A percentile compares a stretch with the other conserved stretches of the same genome.
phyloP scores from a whole-genome alignment of 2,329 filamentous ascomycete species.

The Monosporascus sp. region DNA sequence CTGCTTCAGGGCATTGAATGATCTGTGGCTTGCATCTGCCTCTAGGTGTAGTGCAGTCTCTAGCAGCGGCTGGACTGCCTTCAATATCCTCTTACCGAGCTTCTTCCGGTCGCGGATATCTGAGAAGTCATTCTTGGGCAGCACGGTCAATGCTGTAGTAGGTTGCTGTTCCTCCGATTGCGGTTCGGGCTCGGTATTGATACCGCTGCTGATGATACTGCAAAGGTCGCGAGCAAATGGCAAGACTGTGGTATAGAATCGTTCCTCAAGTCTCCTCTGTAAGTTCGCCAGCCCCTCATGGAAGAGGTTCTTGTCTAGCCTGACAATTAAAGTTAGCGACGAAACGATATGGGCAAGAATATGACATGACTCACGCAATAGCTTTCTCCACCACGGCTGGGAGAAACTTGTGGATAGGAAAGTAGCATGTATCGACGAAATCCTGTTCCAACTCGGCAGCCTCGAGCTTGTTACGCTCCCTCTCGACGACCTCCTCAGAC shows the following conservation, averaged over 20 bases:
- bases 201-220: slow-evolving; percentile 46
- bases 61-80: slow-evolving; percentile 70
- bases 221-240: slow-evolving; percentile 54
- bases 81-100: slow-evolving; percentile 85
- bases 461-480: slow-evolving; percentile 73
- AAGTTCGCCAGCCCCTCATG: slow-evolving; percentile 44
- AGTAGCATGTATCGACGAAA: slow-evolving; percentile 86
- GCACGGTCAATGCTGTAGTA: slow-evolving; percentile 22
- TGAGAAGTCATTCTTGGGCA: slow-evolving; percentile 49
- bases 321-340: slow-evolving; percentile 27
- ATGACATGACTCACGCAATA: slow-evolving; percentile 59
- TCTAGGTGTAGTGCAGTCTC: slow-evolving; percentile 75
- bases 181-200: slow-evolving; percentile 37
- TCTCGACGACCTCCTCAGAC: slow-evolving; percentile 64
- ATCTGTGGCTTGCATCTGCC: slow-evolving; percentile 68
- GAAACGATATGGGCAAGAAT: slow-evolving; percentile 4
- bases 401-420: slow-evolving; percentile 75
- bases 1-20: slow-evolving; percentile 63
- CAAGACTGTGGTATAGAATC: slow-evolving; percentile 54
- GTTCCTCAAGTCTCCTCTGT: slow-evolving; percentile 45
- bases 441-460: slow-evolving; percentile 70
- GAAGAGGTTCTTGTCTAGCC: slow-evolving; percentile 61
- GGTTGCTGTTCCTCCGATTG: slow-evolving; percentile 17
- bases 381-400: slow-evolving; percentile 76
- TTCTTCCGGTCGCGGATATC: slow-evolving; percentile 79